Conservation (phyloP, 1,284 basidiomycete genomes). For the Tilletia indica region DNA sequence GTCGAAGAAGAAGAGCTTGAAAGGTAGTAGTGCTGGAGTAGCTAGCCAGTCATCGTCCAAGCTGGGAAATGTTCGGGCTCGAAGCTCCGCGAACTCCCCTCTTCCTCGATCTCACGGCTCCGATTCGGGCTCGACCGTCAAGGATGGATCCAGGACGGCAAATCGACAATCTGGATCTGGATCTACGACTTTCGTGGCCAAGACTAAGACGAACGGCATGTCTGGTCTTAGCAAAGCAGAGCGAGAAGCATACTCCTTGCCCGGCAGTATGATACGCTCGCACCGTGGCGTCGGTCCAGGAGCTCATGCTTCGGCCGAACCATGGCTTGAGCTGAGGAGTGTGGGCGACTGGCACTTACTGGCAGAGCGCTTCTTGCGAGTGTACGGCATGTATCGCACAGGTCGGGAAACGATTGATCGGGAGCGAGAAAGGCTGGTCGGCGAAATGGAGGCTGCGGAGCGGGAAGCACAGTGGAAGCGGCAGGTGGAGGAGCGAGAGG, state of each 20-base stretch:
- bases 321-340: conserved; percentile 8
- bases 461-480: not conserved
- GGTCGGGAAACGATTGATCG: conserved; percentile 9
- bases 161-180: not conserved
- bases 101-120: too few species aligned
- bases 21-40: too few species aligned
- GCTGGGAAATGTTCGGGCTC: too few species aligned
- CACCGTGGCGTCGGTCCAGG: conserved; percentile 11
- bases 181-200: not conserved
- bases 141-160: not conserved
- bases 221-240: not conserved
- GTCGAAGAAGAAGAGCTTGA: too few species aligned
- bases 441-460: conserved; percentile 13
- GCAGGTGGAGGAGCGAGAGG: not conserved
- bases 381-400: not conserved
- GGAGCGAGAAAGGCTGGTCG: not conserved
- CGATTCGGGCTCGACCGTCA: not conserved
- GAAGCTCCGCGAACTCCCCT: too few species aligned
- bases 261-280: conserved; percentile 7
- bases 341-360: conserved; percentile 15
- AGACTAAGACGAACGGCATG: not conserved
- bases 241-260: not conserved
- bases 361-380: conserved; percentile 11
- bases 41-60: too few species aligned
- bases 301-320: not conserved